Conservation (phyloP, 371 early-diverging fungal genomes). For the Pancytospora epiphaga region DNA sequence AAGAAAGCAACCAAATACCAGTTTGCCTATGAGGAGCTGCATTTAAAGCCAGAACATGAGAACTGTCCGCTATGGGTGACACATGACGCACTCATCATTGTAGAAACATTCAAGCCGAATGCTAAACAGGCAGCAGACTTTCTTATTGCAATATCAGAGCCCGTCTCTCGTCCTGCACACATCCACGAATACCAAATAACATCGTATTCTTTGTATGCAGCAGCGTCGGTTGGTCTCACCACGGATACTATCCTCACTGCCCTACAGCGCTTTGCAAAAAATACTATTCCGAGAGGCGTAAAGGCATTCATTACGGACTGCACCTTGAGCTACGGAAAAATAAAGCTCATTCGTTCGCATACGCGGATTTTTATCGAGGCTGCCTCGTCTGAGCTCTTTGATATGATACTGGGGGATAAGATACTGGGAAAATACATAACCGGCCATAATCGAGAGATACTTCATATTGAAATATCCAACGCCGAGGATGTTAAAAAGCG, state of each 20-base stretch:
- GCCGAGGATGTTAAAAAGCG: slow-evolving; percentile 73
- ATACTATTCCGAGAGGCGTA: slow-evolving; percentile 70
- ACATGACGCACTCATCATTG: slow-evolving; percentile 77
- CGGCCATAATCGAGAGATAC: slow-evolving; percentile 60
- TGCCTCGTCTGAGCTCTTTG: slow-evolving; percentile 71
- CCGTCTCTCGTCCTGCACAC: slow-evolving; percentile 78
- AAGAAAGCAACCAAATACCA: slow-evolving; percentile 59
- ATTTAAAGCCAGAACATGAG: slow-evolving; percentile 73
- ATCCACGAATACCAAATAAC: slow-evolving; percentile 96
- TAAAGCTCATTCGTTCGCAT: slow-evolving; percentile 84
- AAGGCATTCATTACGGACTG: slow-evolving; percentile 73
- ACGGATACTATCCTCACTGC: slow-evolving; percentile 85
- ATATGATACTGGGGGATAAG: slow-evolving; percentile 71
- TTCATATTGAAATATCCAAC: slow-evolving; percentile 53
- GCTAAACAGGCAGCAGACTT: slow-evolving; percentile 90
- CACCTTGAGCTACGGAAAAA: slow-evolving; percentile 85
- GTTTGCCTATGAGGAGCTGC: slow-evolving; percentile 50
- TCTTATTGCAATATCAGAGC: slow-evolving; percentile 92
- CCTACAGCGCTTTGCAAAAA: slow-evolving; percentile 76
- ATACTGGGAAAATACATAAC: slow-evolving; percentile 64
- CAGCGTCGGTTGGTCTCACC: slow-evolving; percentile 90
- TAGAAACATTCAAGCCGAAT: slow-evolving; percentile 85
- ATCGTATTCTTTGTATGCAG: slow-evolving; percentile 91
- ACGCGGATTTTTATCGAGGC: slow-evolving; percentile 81
- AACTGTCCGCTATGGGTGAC: slow-evolving; percentile 85